A percentile compares a stretch with the other conserved stretches of the same genome.
phyloP scores from a whole-genome alignment of 345 rosid species.

The Eucalyptus virginea region DNA sequence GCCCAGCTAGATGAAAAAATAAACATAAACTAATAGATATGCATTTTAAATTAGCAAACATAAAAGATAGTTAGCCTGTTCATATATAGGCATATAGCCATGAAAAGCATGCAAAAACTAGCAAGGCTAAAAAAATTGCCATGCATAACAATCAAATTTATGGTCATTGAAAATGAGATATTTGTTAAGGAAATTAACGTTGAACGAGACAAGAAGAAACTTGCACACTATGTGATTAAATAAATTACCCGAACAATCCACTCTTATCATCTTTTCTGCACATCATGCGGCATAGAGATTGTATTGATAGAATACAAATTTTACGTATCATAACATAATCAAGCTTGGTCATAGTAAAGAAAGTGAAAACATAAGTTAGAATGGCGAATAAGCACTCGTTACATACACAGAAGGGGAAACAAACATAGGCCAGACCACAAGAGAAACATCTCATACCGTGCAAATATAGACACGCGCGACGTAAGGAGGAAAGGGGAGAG shows the following conservation, averaged over 20 bases:
- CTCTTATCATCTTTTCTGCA: not conserved
- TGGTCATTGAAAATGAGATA: not conserved
- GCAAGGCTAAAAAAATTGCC: not conserved
- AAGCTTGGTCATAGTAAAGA: not conserved
- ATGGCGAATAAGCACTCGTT: not conserved
- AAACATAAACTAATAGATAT: not conserved
- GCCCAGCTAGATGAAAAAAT: not conserved
- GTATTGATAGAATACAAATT: not conserved
- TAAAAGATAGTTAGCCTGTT: not conserved
- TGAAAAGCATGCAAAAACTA: not conserved
- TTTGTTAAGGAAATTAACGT: accelerated
- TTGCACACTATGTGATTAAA: not conserved
- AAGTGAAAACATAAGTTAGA: not conserved
- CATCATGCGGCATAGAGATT: not conserved
- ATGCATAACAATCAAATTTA: not conserved
- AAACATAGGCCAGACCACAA: not conserved
- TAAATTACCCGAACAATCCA: not conserved
- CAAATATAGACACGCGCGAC: not conserved
- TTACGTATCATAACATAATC: not conserved
- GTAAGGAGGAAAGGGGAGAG: not conserved
- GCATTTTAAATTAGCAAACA: not conserved
- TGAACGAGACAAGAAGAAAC: not conserved
- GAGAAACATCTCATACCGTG: not conserved
- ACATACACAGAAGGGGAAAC: not conserved
- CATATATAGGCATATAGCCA: not conserved